Base-by-base conservation (phyloP, 2,329 filamentous ascomycete genomes). In the Cladosporium sp. region DNA sequence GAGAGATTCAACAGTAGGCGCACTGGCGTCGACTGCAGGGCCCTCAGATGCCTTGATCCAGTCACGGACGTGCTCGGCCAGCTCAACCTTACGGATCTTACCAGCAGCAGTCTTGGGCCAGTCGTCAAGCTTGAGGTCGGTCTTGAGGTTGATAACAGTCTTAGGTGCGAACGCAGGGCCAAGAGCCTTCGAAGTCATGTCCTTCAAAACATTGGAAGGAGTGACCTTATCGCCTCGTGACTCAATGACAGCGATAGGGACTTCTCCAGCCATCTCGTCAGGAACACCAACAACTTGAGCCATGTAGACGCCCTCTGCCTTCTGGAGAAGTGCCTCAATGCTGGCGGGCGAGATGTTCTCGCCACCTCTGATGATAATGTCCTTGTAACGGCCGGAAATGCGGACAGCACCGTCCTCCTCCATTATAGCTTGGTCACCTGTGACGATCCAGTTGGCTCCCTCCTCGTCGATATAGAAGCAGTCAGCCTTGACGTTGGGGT, bases 361-460 rank as follows among this genome's bases (percentile, higher is more conserved):
- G 57, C 89, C 89, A 63, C 89, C 87, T 84, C 75, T 68, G 32
- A 76, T 76, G 64, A 76, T 76, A 67, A 76, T 74, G 66, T 77
- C 75, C 57, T 77, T 77, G 70, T 73, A 75, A 18, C 75, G 67
- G 13, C 75, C 74, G 28, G 69, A 71, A 39, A 77, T 75, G 11
- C 70, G 83, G 70, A 77, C 71, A 57, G 77, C 77, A 7, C 79
- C 79, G 10, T 80, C 77, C 1, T 77, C 71, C 54, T 84, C 79
- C 69, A 86, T 82, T 3, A 82, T 76, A 1, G 80, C 84, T 69
- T 86, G 83, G 65, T 87, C 84, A 18, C 89, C 89, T 0, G 89
- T 91, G 68, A 87, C 85, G 68, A 87, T 79, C 89, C 90, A 92
- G 66, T 88, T 71, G 82, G 78, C 64, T 30, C 73, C 74, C 25